Percentiles rank a stretch among this genome's conserved stretches.
Evolutionary conservation across 768 basidiomycete species (phyloP).

Genomic region (Russula sp.): DNA sequence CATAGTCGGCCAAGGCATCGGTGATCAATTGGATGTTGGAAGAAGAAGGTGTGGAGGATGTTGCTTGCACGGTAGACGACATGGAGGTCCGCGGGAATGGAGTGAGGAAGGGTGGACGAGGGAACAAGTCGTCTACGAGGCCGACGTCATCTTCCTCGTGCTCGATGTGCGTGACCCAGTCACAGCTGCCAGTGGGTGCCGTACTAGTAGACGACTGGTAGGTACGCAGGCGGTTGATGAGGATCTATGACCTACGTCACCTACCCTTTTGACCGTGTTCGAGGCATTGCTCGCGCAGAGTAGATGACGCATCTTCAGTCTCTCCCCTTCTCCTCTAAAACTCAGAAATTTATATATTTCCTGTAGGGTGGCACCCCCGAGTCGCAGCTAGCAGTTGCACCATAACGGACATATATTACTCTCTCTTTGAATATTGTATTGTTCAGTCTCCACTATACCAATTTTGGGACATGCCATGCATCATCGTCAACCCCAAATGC

Average conservation of each 20-base stretch:
- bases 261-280: conserved; percentile 88
- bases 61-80: too few relatives aligned
- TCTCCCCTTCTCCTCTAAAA: background rate
- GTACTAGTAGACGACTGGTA: conserved; percentile 92
- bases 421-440: background rate
- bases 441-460: too few relatives aligned
- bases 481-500: background rate
- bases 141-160: conserved; percentile 86
- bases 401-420: conserved; percentile 19
- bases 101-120: too few relatives aligned
- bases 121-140: conserved; percentile 88
- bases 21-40: too few relatives aligned
- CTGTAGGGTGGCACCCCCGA: too few relatives aligned
- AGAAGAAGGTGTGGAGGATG: too few relatives aligned
- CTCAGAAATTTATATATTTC: background rate
- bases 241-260: conserved; percentile 83
- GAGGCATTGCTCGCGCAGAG: conserved; percentile 83
- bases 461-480: too few relatives aligned
- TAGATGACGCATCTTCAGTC: conserved; percentile 70
- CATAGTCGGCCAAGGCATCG: too few relatives aligned
- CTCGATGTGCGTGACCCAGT: conserved; percentile 95
- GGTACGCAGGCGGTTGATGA: conserved; percentile 75
- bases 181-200: too few relatives aligned
- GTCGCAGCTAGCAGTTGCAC: conserved; percentile 29
- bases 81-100: too few relatives aligned